A percentile compares a stretch with the other conserved stretches of the same genome.
Evolutionary conservation across 371 early-diverging fungal species (phyloP).

Genomic region (Haplosporangium sp.): DNA sequence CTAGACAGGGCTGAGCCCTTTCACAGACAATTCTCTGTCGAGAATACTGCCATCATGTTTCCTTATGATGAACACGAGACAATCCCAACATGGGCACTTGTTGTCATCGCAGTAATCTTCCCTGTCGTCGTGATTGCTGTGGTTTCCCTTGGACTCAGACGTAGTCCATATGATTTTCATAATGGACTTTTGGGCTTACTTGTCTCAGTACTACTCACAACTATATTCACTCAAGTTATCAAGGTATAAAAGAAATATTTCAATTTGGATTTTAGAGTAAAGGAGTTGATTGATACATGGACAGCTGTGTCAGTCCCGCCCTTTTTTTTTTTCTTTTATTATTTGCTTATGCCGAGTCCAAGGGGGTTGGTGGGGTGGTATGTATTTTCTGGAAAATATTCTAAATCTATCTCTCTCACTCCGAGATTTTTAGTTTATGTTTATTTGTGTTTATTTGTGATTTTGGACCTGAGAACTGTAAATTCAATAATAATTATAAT

Average conservation of each 20-base stretch:
- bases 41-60: slow-evolving; percentile 72
- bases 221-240: slow-evolving; percentile 75
- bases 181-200: slow-evolving; percentile 71
- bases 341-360: too few species aligned
- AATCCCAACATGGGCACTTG: slow-evolving; percentile 69
- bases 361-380: too few species aligned
- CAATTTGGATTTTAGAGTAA: too few species aligned
- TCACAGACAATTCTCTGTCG: slow-evolving; percentile 74
- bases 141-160: slow-evolving; percentile 56
- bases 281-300: too few species aligned
- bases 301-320: too few species aligned
- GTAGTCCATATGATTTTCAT: slow-evolving; percentile 73
- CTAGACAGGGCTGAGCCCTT: slow-evolving; percentile 72
- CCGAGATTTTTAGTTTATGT: too few species aligned
- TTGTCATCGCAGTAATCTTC: slow-evolving; percentile 61
- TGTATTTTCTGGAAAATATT: too few species aligned
- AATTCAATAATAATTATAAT: too few species aligned
- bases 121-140: slow-evolving; percentile 67
- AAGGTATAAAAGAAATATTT: slow-evolving; percentile 66
- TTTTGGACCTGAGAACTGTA: too few species aligned
- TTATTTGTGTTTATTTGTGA: too few species aligned
- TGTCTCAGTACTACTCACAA: slow-evolving; percentile 70
- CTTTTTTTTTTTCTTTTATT: background rate
- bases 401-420: too few species aligned
- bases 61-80: slow-evolving; percentile 66